These are phyloP conservation scores for Dendrobium officinale DNA, from an alignment of 106 monocot genomes.

Conservation along the genomic window DNA sequence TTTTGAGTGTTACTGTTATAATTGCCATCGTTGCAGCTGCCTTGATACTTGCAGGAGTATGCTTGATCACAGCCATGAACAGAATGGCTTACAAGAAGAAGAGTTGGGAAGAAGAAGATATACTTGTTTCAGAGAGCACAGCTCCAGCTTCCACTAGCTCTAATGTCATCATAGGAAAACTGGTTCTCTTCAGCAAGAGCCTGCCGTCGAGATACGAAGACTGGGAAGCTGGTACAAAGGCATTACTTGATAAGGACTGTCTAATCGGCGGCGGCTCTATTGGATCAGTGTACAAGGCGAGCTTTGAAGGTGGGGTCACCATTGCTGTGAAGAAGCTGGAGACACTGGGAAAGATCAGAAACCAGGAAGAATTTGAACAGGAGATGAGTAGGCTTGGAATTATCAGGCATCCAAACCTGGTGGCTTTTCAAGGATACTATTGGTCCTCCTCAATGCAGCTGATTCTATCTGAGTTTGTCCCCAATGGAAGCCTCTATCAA, in stretches of 20 bases:
- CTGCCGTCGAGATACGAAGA: constrained; percentile 85
- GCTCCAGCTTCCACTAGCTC: constrained; percentile 32
- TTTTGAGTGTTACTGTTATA: constrained; percentile 52
- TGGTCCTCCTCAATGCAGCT: constrained; percentile 79
- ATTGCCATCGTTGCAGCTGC: constrained; percentile 66
- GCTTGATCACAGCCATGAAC: constrained; percentile 59
- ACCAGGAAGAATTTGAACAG: constrained; percentile 93
- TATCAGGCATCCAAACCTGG: constrained; percentile 67
- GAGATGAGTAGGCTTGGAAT: constrained; percentile 72
- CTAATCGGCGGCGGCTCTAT: constrained; percentile 72
- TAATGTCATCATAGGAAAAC: constrained; percentile 68
- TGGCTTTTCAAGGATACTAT: constrained; percentile 82
- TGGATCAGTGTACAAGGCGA: constrained; percentile 81
- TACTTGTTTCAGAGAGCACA: constrained; percentile 61
- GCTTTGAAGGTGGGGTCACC: constrained; percentile 54
- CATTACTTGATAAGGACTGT: constrained; percentile 82
- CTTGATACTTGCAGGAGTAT: constrained; percentile 65
- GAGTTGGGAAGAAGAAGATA: constrained; percentile 39
- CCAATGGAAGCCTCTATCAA: constrained; percentile 75
- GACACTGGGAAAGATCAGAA: constrained; percentile 65
- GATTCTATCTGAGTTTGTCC: constrained; percentile 67
- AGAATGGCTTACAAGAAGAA: constrained; percentile 38
- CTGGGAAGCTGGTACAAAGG: constrained; percentile 89
- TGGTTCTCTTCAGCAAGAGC: constrained; percentile 96
- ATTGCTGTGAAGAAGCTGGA: constrained; percentile 97